Base-by-base conservation (phyloP, 768 basidiomycete species). In the Tubosaeta sp. region DNA sequence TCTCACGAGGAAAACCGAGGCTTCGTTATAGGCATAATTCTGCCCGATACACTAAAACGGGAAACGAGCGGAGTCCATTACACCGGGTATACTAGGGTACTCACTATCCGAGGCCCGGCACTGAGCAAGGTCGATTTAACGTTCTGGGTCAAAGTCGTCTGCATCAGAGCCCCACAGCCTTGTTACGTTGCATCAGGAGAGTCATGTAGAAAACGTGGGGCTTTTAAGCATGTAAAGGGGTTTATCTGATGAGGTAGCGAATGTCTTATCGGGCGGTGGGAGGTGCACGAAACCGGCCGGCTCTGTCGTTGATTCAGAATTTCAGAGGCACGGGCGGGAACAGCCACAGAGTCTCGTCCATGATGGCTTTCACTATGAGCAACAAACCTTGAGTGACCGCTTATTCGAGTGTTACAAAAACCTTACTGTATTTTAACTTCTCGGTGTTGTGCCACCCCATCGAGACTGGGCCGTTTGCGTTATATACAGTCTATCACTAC, bases 291-390 rank as follows among this genome's bases (percentile, higher is more conserved):
- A 3, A 67, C 59, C 1, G 70, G 58, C 39, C 84, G 77, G 35
- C 73, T 75, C 68, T 85, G 82, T 29, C 86, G 77, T 35, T 81
- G 71, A 59, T 89, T 90, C 36, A n/a, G n/a, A n/a, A n/a, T n/a
- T n/a, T n/a, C n/a, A 87, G 68, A 7, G 88, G 87, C 0, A 91
- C 85, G 7, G 89, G 86, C 4, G 88, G 88, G 69, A 84, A 92
- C 1, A 92, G 69, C 16, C 89, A 76, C 21, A 92, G 73, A 0
- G 83, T 83, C 61, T 92, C 90, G 54, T 90, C 86, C 36, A 91
- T 79, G 32, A 90, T 84, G 12, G 87, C 87, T 52, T 82, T 79
- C 73, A 87, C 86, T 81, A 43, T 52, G 49, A 16, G 22, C 9
- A n/a, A n/a, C n/a, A n/a, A n/a, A n/a, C 16, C 16, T 8, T 57